phyloP scores from a whole-genome alignment of 495 filamentous ascomycete species.

The Oidiodendron maius region DNA sequence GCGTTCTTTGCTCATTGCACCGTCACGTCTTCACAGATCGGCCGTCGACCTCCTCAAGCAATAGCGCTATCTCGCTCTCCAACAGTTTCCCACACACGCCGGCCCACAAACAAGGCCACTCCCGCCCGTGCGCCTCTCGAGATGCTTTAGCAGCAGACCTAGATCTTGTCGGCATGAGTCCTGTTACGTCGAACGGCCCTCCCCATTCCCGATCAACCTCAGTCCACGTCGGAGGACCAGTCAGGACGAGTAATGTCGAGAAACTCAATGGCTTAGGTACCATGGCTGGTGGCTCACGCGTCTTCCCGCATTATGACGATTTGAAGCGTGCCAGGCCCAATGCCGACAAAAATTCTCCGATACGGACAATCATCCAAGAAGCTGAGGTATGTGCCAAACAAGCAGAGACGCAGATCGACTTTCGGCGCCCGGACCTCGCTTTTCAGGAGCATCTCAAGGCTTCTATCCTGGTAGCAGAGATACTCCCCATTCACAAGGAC shows the following conservation, averaged over 20 bases:
- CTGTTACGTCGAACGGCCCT: conserved; percentile 10
- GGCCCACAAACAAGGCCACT: too few relatives aligned
- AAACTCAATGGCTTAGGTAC: neutral
- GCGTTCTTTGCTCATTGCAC: too few relatives aligned
- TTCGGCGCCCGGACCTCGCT: conserved; percentile 43
- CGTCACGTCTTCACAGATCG: too few relatives aligned
- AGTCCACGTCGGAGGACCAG: conserved; percentile 12
- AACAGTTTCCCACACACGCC: too few relatives aligned
- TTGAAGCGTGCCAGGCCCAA: conserved; percentile 45
- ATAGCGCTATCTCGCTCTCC: too few relatives aligned
- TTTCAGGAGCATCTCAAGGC: conserved; percentile 71
- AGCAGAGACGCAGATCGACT: conserved; percentile 45
- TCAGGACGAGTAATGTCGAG: conserved; percentile 6
- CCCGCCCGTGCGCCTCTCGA: neutral
- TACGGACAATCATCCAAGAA: conserved; percentile 41
- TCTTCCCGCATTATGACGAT: conserved; percentile 71
- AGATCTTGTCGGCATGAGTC: conserved; percentile 23
- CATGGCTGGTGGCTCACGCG: conserved; percentile 21
- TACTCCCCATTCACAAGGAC: conserved; percentile 67
- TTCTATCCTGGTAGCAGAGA: conserved; percentile 65
- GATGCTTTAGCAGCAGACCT: neutral
- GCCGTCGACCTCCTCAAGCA: too few relatives aligned
- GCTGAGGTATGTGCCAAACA: conserved; percentile 44
- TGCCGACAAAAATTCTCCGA: conserved; percentile 34
- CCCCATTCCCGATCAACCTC: conserved; percentile 12